These are phyloP conservation scores for Apiotrichum veenhuisii DNA, from an alignment of 1,284 basidiomycete genomes.

Conservation along the genomic window DNA sequence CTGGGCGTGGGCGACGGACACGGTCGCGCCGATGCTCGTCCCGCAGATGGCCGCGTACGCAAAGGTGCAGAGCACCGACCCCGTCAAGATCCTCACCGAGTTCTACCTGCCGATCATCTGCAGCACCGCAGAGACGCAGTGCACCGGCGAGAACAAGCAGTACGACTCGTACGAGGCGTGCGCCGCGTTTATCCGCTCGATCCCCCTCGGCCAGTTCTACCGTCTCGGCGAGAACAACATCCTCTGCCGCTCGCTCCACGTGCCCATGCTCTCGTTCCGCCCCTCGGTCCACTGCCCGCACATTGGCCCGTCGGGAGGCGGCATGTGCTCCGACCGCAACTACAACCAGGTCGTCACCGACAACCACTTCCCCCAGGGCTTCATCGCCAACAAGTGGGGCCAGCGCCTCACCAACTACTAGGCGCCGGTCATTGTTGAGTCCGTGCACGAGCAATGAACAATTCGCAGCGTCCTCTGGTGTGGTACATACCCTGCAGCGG, in stretches of 20 bases:
- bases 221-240: conserved; percentile 31
- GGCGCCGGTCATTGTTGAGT: too few relatives aligned
- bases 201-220: conserved; percentile 24
- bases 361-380: conserved; percentile 27
- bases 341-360: conserved; percentile 22
- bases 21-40: conserved; percentile 20
- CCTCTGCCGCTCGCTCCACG: conserved; percentile 28
- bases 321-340: conserved; percentile 27
- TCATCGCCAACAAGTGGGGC: conserved; percentile 17
- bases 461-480: too few relatives aligned
- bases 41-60: conserved; percentile 24
- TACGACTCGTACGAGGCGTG: conserved; percentile 24
- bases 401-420: too few relatives aligned
- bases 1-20: conserved; percentile 30
- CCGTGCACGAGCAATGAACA: too few relatives aligned
- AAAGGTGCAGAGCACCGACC: conserved; percentile 5
- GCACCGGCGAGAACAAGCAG: conserved; percentile 24
- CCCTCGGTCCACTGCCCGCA: conserved; percentile 27
- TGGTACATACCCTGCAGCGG: too few relatives aligned
- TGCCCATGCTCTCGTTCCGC: conserved; percentile 23
- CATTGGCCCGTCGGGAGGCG: conserved; percentile 27
- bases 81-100: conserved; percentile 11
- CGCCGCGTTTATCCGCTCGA: conserved; percentile 8
- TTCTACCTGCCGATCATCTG: conserved; percentile 26
- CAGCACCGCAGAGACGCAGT: conserved; percentile 14